Base-by-base conservation (phyloP, 306 rosid genomes). In the Trifolium subterraneum region DNA sequence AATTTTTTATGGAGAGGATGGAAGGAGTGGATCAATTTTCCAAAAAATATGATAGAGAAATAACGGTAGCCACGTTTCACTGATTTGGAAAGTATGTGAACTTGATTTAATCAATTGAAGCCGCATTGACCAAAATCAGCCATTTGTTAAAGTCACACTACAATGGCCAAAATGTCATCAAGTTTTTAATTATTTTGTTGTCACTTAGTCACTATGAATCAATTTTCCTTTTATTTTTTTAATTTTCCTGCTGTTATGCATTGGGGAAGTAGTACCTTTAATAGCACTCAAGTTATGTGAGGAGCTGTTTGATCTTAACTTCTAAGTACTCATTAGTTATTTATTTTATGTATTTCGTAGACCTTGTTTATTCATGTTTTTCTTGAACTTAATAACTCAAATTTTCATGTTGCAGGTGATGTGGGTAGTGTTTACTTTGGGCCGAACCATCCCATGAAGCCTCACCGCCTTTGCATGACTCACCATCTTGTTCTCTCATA, bases 361-460 rank as follows among this genome's bases (percentile, higher is more conserved):
- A 18, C 41, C 13, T 8, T 47, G 69, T 74, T 74, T 19, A 11
- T 71, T 44, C 67, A 68, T 60, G 50, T 63, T 67, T 66, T 58
- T 14, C 23, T 1, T 44, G 23, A 72, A 51, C 25, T 35, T 19
- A 65, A 27, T 72, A 68, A 63, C 19, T 55, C 78, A 16, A 50
- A 33, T 36, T 78, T 81, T 81, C 41, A 55, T 68, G 54, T 87
- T 86, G 82, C 96, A 94, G 99, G 99, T 36, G 99, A 92, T 72
- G 99, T 85, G 68, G 99, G 99, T 6, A 92, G 97, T 56, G 99
- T 94, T 77, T 94, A 92, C 90, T 94, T 88, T 33, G 99, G 99
- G 63, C 96, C 99, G 0, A 94, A 94, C 78, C 99, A 94, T 82
- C 99, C 99, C 2, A 94, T 94, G 99, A 94, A 94, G 81, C 99